Evolutionary conservation across 78 protist species (phyloP).

Genomic region (Protostelium mycophagum): DNA sequence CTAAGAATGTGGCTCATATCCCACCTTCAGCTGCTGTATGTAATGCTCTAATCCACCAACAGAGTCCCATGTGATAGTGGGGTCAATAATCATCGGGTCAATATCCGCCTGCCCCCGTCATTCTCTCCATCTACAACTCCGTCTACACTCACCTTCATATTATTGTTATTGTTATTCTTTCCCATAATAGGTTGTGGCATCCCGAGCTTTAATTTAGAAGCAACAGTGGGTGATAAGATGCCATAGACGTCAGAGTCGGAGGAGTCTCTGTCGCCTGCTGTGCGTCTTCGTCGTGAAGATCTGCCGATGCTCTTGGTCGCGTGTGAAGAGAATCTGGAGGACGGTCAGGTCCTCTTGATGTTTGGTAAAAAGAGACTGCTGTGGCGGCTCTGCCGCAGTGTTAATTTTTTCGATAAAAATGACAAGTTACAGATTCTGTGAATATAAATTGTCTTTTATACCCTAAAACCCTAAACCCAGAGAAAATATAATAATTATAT

Average conservation of each 20-base stretch:
- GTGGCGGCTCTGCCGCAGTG: too few relatives aligned
- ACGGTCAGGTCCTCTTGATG: not conserved
- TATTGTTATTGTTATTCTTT: not conserved
- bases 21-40: slow-evolving; percentile 23
- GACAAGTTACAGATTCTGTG: too few relatives aligned
- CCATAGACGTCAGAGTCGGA: not conserved
- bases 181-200: not conserved
- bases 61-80: slow-evolving; percentile 5
- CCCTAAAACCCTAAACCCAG: too few relatives aligned
- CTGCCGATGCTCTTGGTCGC: not conserved
- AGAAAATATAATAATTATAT: too few relatives aligned
- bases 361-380: too few relatives aligned
- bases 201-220: not conserved
- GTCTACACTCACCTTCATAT: too few relatives aligned
- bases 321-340: not conserved
- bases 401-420: too few relatives aligned
- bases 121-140: too few relatives aligned
- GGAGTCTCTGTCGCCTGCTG: not conserved
- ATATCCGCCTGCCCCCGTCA: slow-evolving; percentile 13
- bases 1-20: too few relatives aligned
- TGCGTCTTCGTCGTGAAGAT: not conserved
- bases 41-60: slow-evolving; percentile 44
- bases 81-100: slow-evolving; percentile 36
- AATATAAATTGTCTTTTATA: too few relatives aligned
- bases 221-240: not conserved